Base-by-base conservation (phyloP, 2,329 filamentous ascomycete genomes). In the Pseudogymnoascus sp. region DNA sequence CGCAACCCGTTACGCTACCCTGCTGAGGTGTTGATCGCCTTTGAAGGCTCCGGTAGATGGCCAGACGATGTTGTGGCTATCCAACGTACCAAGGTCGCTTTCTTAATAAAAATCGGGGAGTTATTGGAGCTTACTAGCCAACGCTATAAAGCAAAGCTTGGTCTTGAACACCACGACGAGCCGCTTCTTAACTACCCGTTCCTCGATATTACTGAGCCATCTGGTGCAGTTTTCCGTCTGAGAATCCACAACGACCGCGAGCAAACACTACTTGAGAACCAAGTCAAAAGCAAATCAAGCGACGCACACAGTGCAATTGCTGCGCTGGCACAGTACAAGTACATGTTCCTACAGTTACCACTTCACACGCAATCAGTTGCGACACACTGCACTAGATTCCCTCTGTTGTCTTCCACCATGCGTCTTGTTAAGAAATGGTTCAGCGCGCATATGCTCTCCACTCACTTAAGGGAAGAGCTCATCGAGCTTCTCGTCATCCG, bases 11-110 rank as follows among this genome's bases (percentile, higher is more conserved):
- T 75, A 37, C 76, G 77, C 60, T 79, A 78, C 18, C 88, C 90
- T 0, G 88, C 93, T 68, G 88, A 96, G 68, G 84, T 96, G 34
- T 83, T 92, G 43, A 81, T 99, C 59, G 93, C 93, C 72, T 97
- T 99, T 69, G 95, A 99, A 77, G 90, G 89, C 3, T 97, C 95
- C 5, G 88, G 87, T 53, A 88, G 91, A 68, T 99, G 95, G 95
- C 95, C 95, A 0, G 93, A 97, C 72, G 91, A 96, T 71, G 77
- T 97, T 7, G 85, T 85, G 3, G 93, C 93, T 4, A 96, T 97
- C 63, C 95, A 99, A 74, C 86, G 92, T 71, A 93, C 92, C 11
- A 99, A 99, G 75, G 84, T 96, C 40, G 95, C 96, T 3, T 96
- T 99, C 72, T 80, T 90, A 8, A 75, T 88, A 7, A 88, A 86